A percentile compares a stretch with the other conserved stretches of the same genome.
These are phyloP conservation scores for Cryomyces minteri DNA, from an alignment of 495 filamentous ascomycete genomes.

Conservation along the genomic window DNA sequence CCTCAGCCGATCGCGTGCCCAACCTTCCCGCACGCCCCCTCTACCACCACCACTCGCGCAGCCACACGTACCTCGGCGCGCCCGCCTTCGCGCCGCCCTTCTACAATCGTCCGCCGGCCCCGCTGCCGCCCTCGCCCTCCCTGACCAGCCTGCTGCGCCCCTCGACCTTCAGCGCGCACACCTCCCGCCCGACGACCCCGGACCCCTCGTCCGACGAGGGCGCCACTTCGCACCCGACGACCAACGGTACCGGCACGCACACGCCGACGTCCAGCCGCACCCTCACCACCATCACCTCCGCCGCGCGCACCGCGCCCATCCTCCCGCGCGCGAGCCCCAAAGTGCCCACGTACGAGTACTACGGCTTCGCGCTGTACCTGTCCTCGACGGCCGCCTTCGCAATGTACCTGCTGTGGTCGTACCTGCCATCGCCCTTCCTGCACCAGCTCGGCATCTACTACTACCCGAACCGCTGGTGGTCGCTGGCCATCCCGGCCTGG, in stretches of 20 bases:
- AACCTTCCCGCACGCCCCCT: constrained; percentile 6
- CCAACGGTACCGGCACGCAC: constrained; percentile 4
- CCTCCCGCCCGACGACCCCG: constrained; percentile 78
- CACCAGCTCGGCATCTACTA: constrained; percentile 90
- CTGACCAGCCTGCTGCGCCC: constrained; percentile 87
- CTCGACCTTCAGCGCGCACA: constrained; percentile 38
- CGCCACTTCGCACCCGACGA: constrained; percentile 57
- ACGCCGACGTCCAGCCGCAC: constrained; percentile 27
- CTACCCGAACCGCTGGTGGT: constrained; percentile 97
- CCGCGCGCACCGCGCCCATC: constrained; percentile 44
- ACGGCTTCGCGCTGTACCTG: constrained; percentile 91
- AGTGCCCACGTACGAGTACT: constrained; percentile 97
- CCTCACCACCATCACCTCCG: constrained; percentile 41
- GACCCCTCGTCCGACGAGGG: constrained; percentile 69
- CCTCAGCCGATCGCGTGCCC: too few species aligned
- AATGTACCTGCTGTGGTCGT: constrained; percentile 88
- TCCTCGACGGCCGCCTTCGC: constrained; percentile 63
- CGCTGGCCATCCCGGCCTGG: constrained; percentile 74
- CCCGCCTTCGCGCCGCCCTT: constrained; percentile 23
- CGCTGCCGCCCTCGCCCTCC: constrained; percentile 82
- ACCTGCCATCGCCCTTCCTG: constrained; percentile 77
- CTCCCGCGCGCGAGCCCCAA: constrained; percentile 79
- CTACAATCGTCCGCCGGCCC: constrained; percentile 32
- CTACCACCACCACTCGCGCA: constrained; percentile 10
- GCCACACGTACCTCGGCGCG: constrained; percentile 14